These are phyloP conservation scores for Solanum chacoense DNA, from an alignment of 305 asterid species.

Conservation along the genomic window DNA sequence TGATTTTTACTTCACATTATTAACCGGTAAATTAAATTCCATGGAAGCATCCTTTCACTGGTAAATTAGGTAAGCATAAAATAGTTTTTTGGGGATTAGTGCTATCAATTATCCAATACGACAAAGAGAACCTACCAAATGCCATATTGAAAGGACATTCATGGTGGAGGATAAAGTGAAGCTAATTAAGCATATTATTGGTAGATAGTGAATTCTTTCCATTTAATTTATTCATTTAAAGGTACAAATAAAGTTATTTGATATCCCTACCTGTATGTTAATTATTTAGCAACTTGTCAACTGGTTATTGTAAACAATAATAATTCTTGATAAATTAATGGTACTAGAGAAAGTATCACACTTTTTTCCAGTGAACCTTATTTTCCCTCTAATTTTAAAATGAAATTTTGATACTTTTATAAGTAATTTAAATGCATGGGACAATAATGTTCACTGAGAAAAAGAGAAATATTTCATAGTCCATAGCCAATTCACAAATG, in stretches of 20 bases:
- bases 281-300: neutral
- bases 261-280: neutral
- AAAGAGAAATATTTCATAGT: neutral
- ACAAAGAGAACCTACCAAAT: slow-evolving; percentile 54
- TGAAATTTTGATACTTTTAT: neutral
- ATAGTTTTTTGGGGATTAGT: slow-evolving; percentile 36
- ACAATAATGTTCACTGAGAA: neutral
- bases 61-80: slow-evolving; percentile 37
- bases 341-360: neutral
- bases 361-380: neutral
- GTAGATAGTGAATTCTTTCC: neutral
- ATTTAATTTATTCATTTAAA: neutral
- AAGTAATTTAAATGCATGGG: neutral
- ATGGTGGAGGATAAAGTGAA: slow-evolving; percentile 52
- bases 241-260: neutral
- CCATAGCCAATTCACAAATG: neutral
- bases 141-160: slow-evolving; percentile 35
- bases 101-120: slow-evolving; percentile 60
- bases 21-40: neutral
- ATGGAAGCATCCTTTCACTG: neutral
- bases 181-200: neutral
- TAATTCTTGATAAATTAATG: neutral
- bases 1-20: neutral
- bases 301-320: neutral
- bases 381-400: neutral